phyloP scores from a whole-genome alignment of 2,329 filamentous ascomycete species.

The Fusarium brachygibbosum region DNA sequence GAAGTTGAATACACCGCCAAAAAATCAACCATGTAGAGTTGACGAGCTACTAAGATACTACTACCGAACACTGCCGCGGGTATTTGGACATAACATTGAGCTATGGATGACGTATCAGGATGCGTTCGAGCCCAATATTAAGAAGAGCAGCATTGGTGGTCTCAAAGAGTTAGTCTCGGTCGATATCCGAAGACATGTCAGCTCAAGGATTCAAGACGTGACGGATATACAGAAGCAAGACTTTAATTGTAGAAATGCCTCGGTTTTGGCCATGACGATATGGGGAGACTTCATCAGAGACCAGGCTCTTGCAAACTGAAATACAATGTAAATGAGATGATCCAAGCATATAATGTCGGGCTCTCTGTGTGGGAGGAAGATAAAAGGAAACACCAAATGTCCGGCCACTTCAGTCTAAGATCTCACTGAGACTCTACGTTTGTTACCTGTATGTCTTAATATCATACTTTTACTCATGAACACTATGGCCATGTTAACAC shows the following conservation, averaged over 20 bases:
- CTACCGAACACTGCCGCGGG: constrained; percentile 46
- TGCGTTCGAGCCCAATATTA: background rate
- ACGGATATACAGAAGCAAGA: background rate
- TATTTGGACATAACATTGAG: constrained; percentile 66
- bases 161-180: constrained; percentile 2
- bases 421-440: too few species aligned
- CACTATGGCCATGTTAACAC: too few species aligned
- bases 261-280: too few species aligned
- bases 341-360: background rate
- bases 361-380: background rate
- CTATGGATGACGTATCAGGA: constrained; percentile 68
- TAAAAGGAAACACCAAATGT: background rate
- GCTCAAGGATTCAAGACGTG: background rate
- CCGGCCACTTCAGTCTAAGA: background rate
- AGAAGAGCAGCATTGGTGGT: background rate
- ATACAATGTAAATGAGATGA: background rate
- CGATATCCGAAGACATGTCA: background rate
- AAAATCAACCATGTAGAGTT: constrained; percentile 5
- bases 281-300: background rate
- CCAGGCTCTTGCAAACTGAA: background rate
- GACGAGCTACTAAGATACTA: constrained; percentile 20
- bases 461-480: too few species aligned
- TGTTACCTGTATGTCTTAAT: too few species aligned
- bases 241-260: background rate
- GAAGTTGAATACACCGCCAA: constrained; percentile 50